A percentile compares a stretch with the other conserved stretches of the same genome.
phyloP scores from a whole-genome alignment of 352 stramenopile genomes.

The Thalassiosira hispida region DNA sequence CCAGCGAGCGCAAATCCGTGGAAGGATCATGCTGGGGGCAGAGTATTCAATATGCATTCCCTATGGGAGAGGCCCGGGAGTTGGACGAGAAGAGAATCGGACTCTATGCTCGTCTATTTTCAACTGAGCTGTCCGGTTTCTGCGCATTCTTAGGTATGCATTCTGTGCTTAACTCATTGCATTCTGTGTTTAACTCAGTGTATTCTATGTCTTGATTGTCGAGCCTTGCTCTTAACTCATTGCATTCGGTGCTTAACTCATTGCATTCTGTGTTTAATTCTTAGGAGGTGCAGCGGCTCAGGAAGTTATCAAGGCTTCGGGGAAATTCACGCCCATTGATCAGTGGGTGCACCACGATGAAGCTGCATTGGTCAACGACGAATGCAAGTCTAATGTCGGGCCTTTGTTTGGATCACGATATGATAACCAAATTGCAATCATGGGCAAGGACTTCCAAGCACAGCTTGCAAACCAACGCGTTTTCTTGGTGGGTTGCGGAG shows the following conservation, averaged over 20 bases:
- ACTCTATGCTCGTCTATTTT: conserved; percentile 61
- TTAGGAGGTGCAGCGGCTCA: conserved; percentile 61
- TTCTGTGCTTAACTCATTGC: too few species aligned
- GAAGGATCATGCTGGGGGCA: conserved; percentile 60
- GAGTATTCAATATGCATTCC: conserved; percentile 63
- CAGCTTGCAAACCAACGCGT: conserved; percentile 88
- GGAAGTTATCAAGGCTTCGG: conserved; percentile 94
- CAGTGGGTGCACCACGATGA: conserved; percentile 72
- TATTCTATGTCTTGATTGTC: too few species aligned
- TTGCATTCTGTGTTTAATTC: too few species aligned
- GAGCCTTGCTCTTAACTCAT: too few species aligned
- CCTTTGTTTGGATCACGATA: conserved; percentile 88
- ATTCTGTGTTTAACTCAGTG: too few species aligned
- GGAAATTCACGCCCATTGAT: conserved; percentile 97
- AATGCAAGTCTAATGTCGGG: conserved; percentile 55
- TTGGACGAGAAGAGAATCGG: conserved; percentile 53
- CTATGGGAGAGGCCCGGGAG: conserved; percentile 59
- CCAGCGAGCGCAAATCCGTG: conserved; percentile 38
- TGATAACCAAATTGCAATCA: conserved; percentile 92
- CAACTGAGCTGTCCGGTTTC: conserved; percentile 63
- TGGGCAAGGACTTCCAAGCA: conserved; percentile 82
- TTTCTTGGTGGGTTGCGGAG: conserved; percentile 96
- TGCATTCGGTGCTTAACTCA: too few species aligned
- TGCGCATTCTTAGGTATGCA: conserved; percentile 68
- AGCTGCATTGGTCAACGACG: conserved; percentile 46